Percentiles rank a stretch among this genome's conserved stretches.
These are phyloP conservation scores for Letharia columbiana DNA, from an alignment of 495 filamentous ascomycete genomes.

Conservation along the genomic window DNA sequence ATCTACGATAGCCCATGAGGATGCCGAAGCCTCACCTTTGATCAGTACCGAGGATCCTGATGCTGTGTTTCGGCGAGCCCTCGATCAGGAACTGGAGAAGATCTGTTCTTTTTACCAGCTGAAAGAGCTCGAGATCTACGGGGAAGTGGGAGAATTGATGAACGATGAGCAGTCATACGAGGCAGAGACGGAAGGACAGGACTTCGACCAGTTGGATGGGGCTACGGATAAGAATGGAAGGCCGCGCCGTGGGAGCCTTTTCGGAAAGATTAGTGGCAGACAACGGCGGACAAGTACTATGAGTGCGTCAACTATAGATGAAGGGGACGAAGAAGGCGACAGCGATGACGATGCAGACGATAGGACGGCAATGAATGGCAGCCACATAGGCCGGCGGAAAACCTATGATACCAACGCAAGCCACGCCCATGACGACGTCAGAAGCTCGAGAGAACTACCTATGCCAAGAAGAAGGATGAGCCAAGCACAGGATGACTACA, in stretches of 20 bases:
- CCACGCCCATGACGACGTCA: slow-evolving; percentile 35
- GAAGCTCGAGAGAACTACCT: slow-evolving; percentile 48
- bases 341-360: slow-evolving; percentile 59
- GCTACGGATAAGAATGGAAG: slow-evolving; percentile 38
- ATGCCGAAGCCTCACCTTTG: slow-evolving; percentile 78
- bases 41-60: slow-evolving; percentile 64
- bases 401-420: slow-evolving; percentile 29
- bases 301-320: slow-evolving; percentile 39
- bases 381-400: slow-evolving; percentile 23
- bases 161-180: slow-evolving; percentile 68
- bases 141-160: slow-evolving; percentile 67
- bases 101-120: slow-evolving; percentile 79
- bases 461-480: slow-evolving; percentile 47
- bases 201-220: slow-evolving; percentile 46
- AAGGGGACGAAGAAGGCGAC: slow-evolving; percentile 42
- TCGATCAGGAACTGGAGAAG: slow-evolving; percentile 89
- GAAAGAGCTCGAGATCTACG: slow-evolving; percentile 78
- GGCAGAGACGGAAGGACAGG: slow-evolving; percentile 49
- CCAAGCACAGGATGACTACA: slow-evolving; percentile 59
- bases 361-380: slow-evolving; percentile 43
- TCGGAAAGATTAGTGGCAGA: slow-evolving; percentile 32
- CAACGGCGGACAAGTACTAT: slow-evolving; percentile 41
- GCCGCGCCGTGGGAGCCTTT: slow-evolving; percentile 38
- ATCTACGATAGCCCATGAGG: slow-evolving; percentile 37
- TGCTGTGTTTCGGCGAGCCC: slow-evolving; percentile 62